These are phyloP conservation scores for Acacia crassicarpa DNA, from an alignment of 306 rosid genomes.

Conservation along the genomic window DNA sequence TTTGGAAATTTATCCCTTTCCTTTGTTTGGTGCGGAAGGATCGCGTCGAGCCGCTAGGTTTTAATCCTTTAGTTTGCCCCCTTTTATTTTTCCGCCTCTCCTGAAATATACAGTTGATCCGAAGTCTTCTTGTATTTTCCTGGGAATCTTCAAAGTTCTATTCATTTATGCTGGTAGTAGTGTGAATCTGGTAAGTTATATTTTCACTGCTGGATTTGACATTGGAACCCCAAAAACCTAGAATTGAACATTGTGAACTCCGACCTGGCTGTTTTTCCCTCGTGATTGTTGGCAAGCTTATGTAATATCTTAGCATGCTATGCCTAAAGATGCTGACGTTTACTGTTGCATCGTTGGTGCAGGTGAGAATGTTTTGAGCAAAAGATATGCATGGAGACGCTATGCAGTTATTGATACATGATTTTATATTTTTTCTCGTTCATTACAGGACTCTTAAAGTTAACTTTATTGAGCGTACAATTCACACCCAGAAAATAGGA, in stretches of 20 bases:
- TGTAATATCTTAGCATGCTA: not conserved
- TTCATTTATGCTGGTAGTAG: not conserved
- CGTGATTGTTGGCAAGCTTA: not conserved
- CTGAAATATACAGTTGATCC: not conserved
- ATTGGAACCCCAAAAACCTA: not conserved
- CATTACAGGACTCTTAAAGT: not conserved
- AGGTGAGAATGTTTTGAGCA: not conserved
- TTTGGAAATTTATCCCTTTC: not conserved
- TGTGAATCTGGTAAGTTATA: not conserved
- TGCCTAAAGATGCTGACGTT: not conserved
- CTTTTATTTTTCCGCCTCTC: not conserved
- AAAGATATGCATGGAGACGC: not conserved
- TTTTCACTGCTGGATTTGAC: not conserved
- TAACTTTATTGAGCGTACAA: not conserved
- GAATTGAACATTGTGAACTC: not conserved
- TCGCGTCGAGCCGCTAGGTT: not conserved
- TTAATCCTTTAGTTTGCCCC: not conserved
- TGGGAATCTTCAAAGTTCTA: not conserved
- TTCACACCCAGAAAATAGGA: not conserved
- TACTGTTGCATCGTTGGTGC: not conserved
- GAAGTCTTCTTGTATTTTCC: not conserved
- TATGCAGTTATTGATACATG: not conserved
- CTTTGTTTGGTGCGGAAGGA: constrained; percentile 3
- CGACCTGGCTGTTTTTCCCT: not conserved
- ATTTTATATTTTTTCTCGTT: not conserved